A percentile compares a stretch with the other conserved stretches of the same genome.
phyloP scores from a whole-genome alignment of 305 asterid species.

The Monarda citriodora region DNA sequence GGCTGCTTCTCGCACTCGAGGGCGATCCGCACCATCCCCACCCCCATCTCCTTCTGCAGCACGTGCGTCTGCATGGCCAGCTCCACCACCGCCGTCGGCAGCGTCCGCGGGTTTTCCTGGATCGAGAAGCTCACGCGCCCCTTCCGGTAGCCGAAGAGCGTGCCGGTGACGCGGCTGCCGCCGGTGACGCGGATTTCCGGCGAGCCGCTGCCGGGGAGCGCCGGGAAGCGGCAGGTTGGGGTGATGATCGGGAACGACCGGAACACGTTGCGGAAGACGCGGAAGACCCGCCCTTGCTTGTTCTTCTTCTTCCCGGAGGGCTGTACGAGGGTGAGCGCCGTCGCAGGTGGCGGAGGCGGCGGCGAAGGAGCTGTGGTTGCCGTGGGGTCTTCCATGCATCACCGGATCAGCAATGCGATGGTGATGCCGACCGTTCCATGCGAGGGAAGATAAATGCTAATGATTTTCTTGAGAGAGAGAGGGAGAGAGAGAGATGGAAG shows the following conservation, averaged over 20 bases:
- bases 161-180: constrained; percentile 56
- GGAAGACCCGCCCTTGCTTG: constrained; percentile 37
- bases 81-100: constrained; percentile 76
- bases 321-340: constrained; percentile 49
- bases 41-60: constrained; percentile 77
- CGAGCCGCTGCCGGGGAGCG: constrained; percentile 62
- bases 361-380: constrained; percentile 25
- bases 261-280: constrained; percentile 66
- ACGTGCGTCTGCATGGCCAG: constrained; percentile 74
- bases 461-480: neutral
- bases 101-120: constrained; percentile 68
- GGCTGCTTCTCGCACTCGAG: constrained; percentile 77
- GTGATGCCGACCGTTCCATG: constrained; percentile 15
- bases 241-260: constrained; percentile 85
- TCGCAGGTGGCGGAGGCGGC: constrained; percentile 17
- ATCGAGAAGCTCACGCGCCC: constrained; percentile 92
- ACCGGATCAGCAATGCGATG: constrained; percentile 54
- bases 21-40: constrained; percentile 88
- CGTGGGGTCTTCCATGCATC: constrained; percentile 49
- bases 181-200: constrained; percentile 34
- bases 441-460: neutral
- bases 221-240: constrained; percentile 61
- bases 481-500: neutral
- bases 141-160: constrained; percentile 77
- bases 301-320: constrained; percentile 49